Base-by-base conservation (phyloP, 2,329 filamentous ascomycete species). In the Lasiodiplodia gonubiensis region DNA sequence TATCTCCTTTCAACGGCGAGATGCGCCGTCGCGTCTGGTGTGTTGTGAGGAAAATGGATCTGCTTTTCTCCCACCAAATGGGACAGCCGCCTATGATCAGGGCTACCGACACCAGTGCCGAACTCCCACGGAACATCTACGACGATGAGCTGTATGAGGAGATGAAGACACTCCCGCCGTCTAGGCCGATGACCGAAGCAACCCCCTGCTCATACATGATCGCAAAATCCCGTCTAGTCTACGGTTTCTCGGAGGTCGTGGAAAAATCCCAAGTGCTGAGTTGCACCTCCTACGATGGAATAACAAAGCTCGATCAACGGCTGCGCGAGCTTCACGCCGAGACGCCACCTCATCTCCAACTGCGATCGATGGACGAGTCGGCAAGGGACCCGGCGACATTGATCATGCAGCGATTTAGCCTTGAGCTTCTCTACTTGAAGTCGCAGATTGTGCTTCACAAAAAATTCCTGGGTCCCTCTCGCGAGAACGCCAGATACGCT, bases 341-440 rank as follows among this genome's bases (percentile, higher is more conserved):
- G 67, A 86, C 97, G 60, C 92, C 95, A 0, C 90, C 92, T 2
- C 91, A 97, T 77, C 83, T 98, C 37, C 90, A 88, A 72, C 84
- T 97, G 71, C 89, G 90, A 37, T 85, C 90, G 0, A 84, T 97
- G 68, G 90, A 94, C 68, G 90, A 92, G 66, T 88, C 86, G 51
- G 89, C 88, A 4, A 85, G 89, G 55, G 94, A 97, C 68, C 89
- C 88, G 0, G 83, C 86, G 2, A 85, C 85, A 25, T 74, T 89
- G 37, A 86, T 97, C 68, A 90, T 97, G 82, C 91, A 94, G 63
- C 89, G 94, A 33, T 94, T 93, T 76, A 91, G 91, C 67, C 82
- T 97, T 37, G 92, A 95, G 69, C 90, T 95, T 60, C 81, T 97
- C 5, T 97, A 93, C 75, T 89, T 96, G 70, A 97, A 97, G 80